A percentile compares a stretch with the other conserved stretches of the same genome.
Conservation (phyloP, 2,329 filamentous ascomycete species). For the Neospermospora avenae region DNA sequence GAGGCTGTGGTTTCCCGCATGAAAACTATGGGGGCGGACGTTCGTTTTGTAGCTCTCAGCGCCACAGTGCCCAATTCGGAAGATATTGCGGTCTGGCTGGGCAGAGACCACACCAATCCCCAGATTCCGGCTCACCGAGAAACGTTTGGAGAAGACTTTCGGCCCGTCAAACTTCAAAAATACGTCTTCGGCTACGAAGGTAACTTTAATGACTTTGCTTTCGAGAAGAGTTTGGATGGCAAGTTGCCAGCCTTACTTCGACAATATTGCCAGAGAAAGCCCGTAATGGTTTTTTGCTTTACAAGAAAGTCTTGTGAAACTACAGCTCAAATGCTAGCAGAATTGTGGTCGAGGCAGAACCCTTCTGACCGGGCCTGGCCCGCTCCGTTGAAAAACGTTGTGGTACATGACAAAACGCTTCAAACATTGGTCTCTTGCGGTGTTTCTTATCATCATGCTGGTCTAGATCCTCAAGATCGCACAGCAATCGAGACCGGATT, state of each 20-base stretch:
- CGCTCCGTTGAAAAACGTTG: constrained; percentile 48
- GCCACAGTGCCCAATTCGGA: constrained; percentile 80
- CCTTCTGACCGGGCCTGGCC: constrained; percentile 60
- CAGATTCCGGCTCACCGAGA: constrained; percentile 63
- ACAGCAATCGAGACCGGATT: constrained; percentile 64
- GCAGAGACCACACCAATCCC: constrained; percentile 57
- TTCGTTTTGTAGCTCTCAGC: constrained; percentile 78
- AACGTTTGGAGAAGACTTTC: constrained; percentile 74
- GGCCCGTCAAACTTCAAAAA: constrained; percentile 74
- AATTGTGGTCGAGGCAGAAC: constrained; percentile 57
- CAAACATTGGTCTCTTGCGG: constrained; percentile 50
- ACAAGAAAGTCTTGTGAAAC: constrained; percentile 67
- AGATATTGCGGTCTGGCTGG: constrained; percentile 79
- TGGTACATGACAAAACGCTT: constrained; percentile 57
- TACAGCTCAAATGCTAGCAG: constrained; percentile 65
- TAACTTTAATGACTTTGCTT: constrained; percentile 66
- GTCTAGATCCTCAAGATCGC: constrained; percentile 63
- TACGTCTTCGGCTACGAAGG: constrained; percentile 70
- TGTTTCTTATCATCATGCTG: constrained; percentile 81
- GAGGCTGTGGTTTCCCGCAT: constrained; percentile 84
- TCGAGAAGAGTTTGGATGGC: constrained; percentile 65
- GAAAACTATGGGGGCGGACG: constrained; percentile 73
- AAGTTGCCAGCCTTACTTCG: constrained; percentile 65
- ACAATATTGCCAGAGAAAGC: constrained; percentile 66
- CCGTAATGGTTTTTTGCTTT: constrained; percentile 80